Conservation (phyloP, 176 grass and related monocot species). For the Panicum miliaceum region DNA sequence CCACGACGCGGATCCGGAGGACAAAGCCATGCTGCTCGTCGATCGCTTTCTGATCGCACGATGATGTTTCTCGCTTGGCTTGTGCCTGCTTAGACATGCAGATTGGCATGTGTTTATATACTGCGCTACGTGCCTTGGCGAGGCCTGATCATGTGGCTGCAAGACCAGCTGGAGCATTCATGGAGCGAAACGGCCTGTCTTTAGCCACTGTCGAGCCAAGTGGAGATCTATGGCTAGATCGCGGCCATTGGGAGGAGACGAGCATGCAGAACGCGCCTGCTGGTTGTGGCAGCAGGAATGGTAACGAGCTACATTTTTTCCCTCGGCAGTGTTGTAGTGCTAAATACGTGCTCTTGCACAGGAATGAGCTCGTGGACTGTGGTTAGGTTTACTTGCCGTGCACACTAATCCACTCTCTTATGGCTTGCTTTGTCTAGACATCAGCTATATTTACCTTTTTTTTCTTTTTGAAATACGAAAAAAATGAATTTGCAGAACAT, state of each 20-base stretch:
- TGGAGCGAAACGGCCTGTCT: not conserved
- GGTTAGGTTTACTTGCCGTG: conserved; percentile 24
- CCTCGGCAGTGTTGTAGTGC: not conserved
- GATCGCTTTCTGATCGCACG: not conserved
- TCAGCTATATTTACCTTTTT: too few species aligned
- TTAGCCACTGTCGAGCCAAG: not conserved
- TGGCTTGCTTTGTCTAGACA: not conserved
- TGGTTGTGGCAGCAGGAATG: not conserved
- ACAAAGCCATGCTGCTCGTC: conserved; percentile 13
- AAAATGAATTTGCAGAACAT: too few species aligned
- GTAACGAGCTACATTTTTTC: conserved; percentile 30
- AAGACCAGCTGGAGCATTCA: not conserved
- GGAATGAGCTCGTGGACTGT: not conserved
- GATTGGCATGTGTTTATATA: not conserved
- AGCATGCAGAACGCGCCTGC: not conserved
- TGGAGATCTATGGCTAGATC: not conserved
- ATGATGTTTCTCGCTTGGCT: not conserved
- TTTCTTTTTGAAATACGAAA: too few species aligned
- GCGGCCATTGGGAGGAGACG: not conserved
- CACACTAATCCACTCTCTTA: not conserved
- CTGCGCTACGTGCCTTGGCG: too few species aligned
- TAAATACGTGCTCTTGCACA: not conserved
- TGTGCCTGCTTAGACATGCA: not conserved
- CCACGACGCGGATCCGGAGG: not conserved
- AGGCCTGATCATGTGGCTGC: not conserved